Conservation (phyloP, 106 monocot species). For the Narthecium ossifragum region DNA sequence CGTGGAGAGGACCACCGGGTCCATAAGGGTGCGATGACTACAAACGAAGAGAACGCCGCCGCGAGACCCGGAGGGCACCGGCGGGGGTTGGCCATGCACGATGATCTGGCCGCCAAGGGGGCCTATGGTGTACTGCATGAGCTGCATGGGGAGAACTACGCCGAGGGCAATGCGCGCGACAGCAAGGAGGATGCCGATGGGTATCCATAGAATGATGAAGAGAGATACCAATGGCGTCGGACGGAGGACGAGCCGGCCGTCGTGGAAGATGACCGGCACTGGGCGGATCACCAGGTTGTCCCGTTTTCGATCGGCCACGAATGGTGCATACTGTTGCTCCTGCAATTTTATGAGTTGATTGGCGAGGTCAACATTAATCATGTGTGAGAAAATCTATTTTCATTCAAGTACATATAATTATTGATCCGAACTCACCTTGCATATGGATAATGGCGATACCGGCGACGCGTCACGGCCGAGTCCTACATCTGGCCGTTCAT, state of each 20-base stretch:
- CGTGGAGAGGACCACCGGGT: slow-evolving; percentile 83
- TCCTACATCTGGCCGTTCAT: slow-evolving; percentile 14
- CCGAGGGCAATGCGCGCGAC: slow-evolving; percentile 62
- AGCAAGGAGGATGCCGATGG: slow-evolving; percentile 57
- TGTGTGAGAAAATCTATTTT: not conserved
- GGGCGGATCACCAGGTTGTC: slow-evolving; percentile 17
- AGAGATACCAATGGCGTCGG: slow-evolving; percentile 77
- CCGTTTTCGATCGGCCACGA: not conserved
- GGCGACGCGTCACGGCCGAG: slow-evolving; percentile 13
- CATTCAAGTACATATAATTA: not conserved
- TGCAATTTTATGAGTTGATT: too few species aligned
- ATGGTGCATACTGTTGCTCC: slow-evolving; percentile 33
- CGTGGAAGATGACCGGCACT: slow-evolving; percentile 83
- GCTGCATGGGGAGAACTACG: slow-evolving; percentile 47
- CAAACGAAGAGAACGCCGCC: slow-evolving; percentile 88
- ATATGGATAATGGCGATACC: slow-evolving; percentile 32
- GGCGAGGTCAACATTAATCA: too few species aligned
- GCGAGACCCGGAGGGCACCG: slow-evolving; percentile 9
- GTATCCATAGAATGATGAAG: slow-evolving; percentile 77
- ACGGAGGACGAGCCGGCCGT: slow-evolving; percentile 70
- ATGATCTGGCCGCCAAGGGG: slow-evolving; percentile 62
- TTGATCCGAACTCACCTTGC: slow-evolving; percentile 37
- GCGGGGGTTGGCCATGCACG: slow-evolving; percentile 56
- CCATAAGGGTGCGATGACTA: slow-evolving; percentile 98
- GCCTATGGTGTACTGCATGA: slow-evolving; percentile 46